Percentiles rank a stretch among this genome's conserved stretches.
phyloP scores from a whole-genome alignment of 495 filamentous ascomycete species.

The Pyrenopolyporus hunteri region DNA sequence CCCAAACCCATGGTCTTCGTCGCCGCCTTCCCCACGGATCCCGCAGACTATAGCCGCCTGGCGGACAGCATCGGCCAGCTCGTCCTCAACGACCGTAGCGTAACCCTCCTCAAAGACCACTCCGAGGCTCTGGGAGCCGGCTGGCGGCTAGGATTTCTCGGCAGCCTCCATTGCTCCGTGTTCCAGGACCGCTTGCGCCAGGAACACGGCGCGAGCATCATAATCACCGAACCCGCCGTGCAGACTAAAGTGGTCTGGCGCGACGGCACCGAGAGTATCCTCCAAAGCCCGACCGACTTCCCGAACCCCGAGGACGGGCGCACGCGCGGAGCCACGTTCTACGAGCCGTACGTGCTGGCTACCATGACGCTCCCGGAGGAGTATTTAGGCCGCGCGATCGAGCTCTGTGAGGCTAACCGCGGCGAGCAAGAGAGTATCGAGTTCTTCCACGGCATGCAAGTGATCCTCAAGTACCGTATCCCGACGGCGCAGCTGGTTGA shows the following conservation, averaged over 20 bases:
- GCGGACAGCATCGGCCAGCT: constrained; percentile 95
- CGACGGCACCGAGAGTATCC: constrained; percentile 72
- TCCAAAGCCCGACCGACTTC: constrained; percentile 85
- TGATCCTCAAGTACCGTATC: constrained; percentile 91
- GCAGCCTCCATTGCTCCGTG: constrained; percentile 94
- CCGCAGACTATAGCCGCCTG: constrained; percentile 81
- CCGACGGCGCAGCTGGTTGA: constrained; percentile 89
- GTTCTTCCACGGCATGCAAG: constrained; percentile 93
- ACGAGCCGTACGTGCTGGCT: constrained; percentile 84
- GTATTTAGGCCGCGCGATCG: constrained; percentile 91
- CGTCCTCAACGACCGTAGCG: constrained; percentile 91
- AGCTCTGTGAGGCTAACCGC: constrained; percentile 89
- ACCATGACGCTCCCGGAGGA: constrained; percentile 94
- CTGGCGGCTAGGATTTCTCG: constrained; percentile 93
- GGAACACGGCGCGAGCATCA: constrained; percentile 93
- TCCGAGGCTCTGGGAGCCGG: constrained; percentile 93
- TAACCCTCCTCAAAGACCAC: constrained; percentile 90
- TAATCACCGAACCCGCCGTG: constrained; percentile 95
- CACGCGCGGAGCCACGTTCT: constrained; percentile 60
- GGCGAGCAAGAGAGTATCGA: constrained; percentile 83
- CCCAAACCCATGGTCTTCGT: constrained; percentile 99
- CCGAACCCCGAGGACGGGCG: constrained; percentile 72
- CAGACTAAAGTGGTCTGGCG: constrained; percentile 84
- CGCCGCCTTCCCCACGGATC: constrained; percentile 91
- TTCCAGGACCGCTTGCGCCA: constrained; percentile 96